Evolutionary conservation across 345 rosid genomes (phyloP).

Genomic region (Citrus medica): DNA sequence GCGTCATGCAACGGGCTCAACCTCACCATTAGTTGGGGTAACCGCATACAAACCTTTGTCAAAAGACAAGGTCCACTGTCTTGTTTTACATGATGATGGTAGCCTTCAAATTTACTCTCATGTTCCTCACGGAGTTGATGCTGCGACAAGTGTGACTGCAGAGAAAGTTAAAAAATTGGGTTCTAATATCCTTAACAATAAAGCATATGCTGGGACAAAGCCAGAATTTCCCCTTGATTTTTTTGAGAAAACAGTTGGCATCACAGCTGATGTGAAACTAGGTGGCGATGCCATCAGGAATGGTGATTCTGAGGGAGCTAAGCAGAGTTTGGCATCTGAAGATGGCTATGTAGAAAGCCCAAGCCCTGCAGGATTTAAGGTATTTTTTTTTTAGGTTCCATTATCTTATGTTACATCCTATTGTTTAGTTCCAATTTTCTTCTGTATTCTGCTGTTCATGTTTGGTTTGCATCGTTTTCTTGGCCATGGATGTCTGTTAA

Average conservation of each 20-base stretch:
- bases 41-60: conserved; percentile 91
- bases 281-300: conserved; percentile 90
- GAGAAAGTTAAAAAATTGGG: conserved; percentile 89
- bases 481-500: background rate
- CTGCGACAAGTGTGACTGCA: conserved; percentile 55
- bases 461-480: background rate
- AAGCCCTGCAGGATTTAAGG: conserved; percentile 88
- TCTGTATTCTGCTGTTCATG: background rate
- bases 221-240: conserved; percentile 97
- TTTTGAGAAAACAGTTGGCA: conserved; percentile 92
- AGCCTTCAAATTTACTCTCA: conserved; percentile 95
- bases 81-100: conserved; percentile 96
- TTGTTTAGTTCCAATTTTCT: background rate
- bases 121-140: conserved; percentile 58
- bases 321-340: conserved; percentile 83
- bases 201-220: conserved; percentile 73
- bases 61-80: conserved; percentile 88
- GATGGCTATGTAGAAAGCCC: conserved; percentile 95
- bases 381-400: conserved; percentile 23
- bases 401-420: background rate
- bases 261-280: conserved; percentile 87
- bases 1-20: conserved; percentile 75
- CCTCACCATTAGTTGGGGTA: conserved; percentile 86
- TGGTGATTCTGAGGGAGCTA: conserved; percentile 92
- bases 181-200: conserved; percentile 76